Conservation (phyloP, 2,329 filamentous ascomycete species). For the Botrytis fragariae region DNA sequence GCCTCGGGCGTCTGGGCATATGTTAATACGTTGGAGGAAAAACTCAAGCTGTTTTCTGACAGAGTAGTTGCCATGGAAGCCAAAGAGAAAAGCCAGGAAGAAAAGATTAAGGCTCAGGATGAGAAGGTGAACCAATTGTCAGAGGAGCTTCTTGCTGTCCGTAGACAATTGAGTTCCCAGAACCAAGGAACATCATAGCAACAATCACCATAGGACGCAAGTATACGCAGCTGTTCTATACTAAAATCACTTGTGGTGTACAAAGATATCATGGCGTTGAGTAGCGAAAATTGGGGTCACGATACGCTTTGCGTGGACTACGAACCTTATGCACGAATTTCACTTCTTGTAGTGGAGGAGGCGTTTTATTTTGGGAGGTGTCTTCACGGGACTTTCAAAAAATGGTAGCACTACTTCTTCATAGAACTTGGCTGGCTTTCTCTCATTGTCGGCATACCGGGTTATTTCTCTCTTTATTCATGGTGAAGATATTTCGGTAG, state of each 20-base stretch:
- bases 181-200: constrained; percentile 31
- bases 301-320: constrained; percentile 22
- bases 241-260: constrained; percentile 27
- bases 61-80: constrained; percentile 44
- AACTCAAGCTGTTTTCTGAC: constrained; percentile 48
- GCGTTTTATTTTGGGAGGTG: constrained; percentile 26
- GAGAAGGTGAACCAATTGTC: constrained; percentile 35
- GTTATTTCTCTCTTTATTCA: constrained; percentile 21
- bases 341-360: constrained; percentile 23
- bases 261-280: constrained; percentile 31
- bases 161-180: constrained; percentile 32
- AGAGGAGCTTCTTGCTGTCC: constrained; percentile 34
- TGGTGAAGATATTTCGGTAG: constrained; percentile 10
- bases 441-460: constrained; percentile 18
- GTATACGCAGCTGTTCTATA: constrained; percentile 33
- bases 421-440: constrained; percentile 23
- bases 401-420: constrained; percentile 24
- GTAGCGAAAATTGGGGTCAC: constrained; percentile 28
- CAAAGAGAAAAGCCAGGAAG: constrained; percentile 33
- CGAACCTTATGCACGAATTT: constrained; percentile 24
- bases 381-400: constrained; percentile 20
- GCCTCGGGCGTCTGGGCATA: constrained; percentile 69
- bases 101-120: constrained; percentile 26
- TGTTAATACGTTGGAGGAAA: constrained; percentile 66
- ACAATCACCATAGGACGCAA: constrained; percentile 29